phyloP scores from a whole-genome alignment of 495 filamentous ascomycete genomes.

The Tricharina praecox region DNA sequence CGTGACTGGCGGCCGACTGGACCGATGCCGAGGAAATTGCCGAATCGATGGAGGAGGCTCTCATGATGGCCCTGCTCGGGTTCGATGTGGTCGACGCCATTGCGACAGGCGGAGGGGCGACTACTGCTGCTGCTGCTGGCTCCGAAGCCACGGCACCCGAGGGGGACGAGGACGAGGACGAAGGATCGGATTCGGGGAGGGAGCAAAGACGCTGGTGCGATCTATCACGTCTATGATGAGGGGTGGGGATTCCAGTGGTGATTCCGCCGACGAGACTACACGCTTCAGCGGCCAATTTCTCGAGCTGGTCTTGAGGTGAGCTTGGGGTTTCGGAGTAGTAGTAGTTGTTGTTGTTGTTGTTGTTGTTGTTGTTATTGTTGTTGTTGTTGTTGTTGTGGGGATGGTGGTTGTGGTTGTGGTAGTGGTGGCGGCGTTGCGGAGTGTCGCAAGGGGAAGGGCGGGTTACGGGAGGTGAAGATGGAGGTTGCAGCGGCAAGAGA shows the following conservation, averaged over 20 bases:
- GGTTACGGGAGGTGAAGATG: constrained; percentile 13
- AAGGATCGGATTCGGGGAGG: constrained; percentile 7
- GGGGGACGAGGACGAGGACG: constrained; percentile 5
- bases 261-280: constrained; percentile 21
- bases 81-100: constrained; percentile 1
- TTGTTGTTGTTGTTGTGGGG: too few relatives aligned
- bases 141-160: neutral
- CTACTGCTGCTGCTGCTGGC: too few relatives aligned
- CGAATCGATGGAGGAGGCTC: constrained; percentile 62
- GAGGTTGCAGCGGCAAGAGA: too few relatives aligned
- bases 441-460: constrained; percentile 15
- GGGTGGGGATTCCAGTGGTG: constrained; percentile 8
- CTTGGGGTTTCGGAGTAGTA: constrained; percentile 10
- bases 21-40: constrained; percentile 44
- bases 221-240: too few relatives aligned
- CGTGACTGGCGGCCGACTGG: constrained; percentile 13
- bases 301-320: constrained; percentile 21
- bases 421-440: constrained; percentile 8
- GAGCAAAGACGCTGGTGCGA: constrained; percentile 6
- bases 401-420: constrained; percentile 12
- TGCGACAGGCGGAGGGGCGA: neutral
- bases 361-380: constrained; percentile 11
- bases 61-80: neutral
- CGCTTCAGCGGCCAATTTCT: constrained; percentile 23
- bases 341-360: neutral